Conservation (phyloP, 73 alveolate species). For the Paraurostyla sp. region DNA sequence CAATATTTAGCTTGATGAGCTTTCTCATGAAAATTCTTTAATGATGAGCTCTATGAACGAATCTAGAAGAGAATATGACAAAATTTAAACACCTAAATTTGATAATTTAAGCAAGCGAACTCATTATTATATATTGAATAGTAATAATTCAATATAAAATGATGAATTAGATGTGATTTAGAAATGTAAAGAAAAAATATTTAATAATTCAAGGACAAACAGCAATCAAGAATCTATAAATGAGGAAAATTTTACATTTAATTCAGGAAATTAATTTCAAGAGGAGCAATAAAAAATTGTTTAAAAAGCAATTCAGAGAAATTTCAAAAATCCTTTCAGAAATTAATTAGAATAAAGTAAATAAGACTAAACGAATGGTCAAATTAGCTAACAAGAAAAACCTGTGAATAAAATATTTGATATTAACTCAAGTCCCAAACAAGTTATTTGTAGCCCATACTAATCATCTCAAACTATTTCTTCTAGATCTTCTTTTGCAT, state of each 20-base stretch:
- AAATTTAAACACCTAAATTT: not conserved
- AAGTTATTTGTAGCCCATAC: too few species aligned
- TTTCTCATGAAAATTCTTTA: not conserved
- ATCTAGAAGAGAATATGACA: not conserved
- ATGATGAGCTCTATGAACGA: not conserved
- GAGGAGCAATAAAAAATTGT: not conserved
- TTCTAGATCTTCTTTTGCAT: too few species aligned
- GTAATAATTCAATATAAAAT: too few species aligned
- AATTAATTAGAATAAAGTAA: not conserved
- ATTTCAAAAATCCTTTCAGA: constrained; percentile 6
- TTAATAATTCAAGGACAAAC: not conserved
- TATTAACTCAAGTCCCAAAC: too few species aligned
- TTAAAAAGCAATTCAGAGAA: not conserved
- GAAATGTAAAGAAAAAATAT: too few species aligned
- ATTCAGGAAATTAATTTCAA: not conserved
- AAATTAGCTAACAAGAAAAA: not conserved
- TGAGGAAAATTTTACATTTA: not conserved
- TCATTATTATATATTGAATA: too few species aligned
- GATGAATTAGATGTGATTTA: too few species aligned
- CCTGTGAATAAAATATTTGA: not conserved
- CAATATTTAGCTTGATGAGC: not conserved
- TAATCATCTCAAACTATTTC: too few species aligned
- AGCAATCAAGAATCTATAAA: not conserved
- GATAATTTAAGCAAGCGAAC: too few species aligned
- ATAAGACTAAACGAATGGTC: not conserved